Evolutionary conservation across 2,329 filamentous ascomycete genomes (phyloP).

Genomic region (Passalora sequoiae): DNA sequence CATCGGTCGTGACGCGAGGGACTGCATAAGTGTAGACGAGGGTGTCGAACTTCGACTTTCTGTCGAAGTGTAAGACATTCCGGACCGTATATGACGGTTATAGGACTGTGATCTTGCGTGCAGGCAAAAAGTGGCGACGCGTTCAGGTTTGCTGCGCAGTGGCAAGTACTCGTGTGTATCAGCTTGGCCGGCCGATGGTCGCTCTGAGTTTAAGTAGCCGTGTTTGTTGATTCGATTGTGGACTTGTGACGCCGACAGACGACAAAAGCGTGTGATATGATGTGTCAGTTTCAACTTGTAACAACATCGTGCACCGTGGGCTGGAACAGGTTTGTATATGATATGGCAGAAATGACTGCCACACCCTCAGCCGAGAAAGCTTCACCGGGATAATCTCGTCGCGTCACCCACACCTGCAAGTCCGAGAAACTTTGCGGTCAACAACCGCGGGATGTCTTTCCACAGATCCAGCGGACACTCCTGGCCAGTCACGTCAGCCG

Average conservation of each 20-base stretch:
- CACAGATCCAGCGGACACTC: not conserved
- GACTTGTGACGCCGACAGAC: constrained; percentile 9
- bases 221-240: constrained; percentile 3
- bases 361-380: constrained; percentile 2
- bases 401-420: constrained; percentile 1
- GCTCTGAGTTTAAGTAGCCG: constrained; percentile 10
- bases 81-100: too few species aligned
- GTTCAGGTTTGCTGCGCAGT: not conserved
- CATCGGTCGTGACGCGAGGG: constrained; percentile 16
- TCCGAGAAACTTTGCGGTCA: constrained; percentile 11
- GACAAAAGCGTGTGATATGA: constrained; percentile 12
- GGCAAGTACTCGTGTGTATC: constrained; percentile 3
- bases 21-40: constrained; percentile 1
- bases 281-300: constrained; percentile 10
- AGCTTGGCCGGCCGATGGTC: not conserved
- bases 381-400: constrained; percentile 7
- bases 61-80: constrained; percentile 10
- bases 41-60: constrained; percentile 8
- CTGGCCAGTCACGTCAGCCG: constrained; percentile 2
- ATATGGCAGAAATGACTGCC: constrained; percentile 7
- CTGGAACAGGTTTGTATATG: constrained; percentile 6
- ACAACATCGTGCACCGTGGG: constrained; percentile 1
- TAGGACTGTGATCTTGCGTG: too few species aligned
- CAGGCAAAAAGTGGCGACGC: not conserved
- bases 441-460: not conserved